These are phyloP conservation scores for Pyropia haitanensis DNA, from an alignment of 23 red algal genomes.

Conservation along the genomic window DNA sequence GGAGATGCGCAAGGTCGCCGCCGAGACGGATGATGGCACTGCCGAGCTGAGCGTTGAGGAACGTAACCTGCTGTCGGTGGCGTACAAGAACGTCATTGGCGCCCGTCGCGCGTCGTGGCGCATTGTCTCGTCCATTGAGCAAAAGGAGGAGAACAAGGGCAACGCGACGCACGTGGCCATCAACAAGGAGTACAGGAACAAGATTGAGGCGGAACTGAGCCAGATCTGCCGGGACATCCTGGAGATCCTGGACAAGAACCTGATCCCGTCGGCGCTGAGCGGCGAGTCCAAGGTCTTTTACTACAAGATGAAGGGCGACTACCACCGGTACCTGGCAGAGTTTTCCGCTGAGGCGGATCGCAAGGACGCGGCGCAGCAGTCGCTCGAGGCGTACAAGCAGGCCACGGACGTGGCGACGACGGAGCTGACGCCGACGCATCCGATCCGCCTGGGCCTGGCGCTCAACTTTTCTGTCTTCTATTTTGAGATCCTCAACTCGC, in stretches of 20 bases:
- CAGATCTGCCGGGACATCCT: conserved; percentile 96
- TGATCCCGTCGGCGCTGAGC: conserved; percentile 83
- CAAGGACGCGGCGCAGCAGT: conserved; percentile 64
- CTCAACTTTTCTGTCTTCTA: conserved; percentile 99
- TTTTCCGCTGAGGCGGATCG: conserved; percentile 75
- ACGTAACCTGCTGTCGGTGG: conserved; percentile 96
- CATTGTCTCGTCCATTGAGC: conserved; percentile 99
- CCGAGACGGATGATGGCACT: conserved; percentile 43
- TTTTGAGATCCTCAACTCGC: conserved; percentile 96
- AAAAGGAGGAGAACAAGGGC: conserved; percentile 92
- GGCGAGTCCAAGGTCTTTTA: conserved; percentile 93
- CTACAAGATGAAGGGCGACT: conserved; percentile 98
- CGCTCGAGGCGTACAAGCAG: conserved; percentile 86
- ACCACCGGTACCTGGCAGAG: conserved; percentile 97
- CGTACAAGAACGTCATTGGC: conserved; percentile 99
- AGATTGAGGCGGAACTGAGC: conserved; percentile 86
- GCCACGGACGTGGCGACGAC: conserved; percentile 84
- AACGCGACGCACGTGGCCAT: conserved; percentile 82
- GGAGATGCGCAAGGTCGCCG: conserved; percentile 94
- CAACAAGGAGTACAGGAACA: conserved; percentile 80
- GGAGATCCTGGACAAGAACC: conserved; percentile 77
- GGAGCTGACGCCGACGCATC: conserved; percentile 96
- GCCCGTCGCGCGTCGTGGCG: conserved; percentile 94
- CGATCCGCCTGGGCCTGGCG: conserved; percentile 93
- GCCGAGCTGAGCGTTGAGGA: conserved; percentile 91